A percentile compares a stretch with the other conserved stretches of the same genome.
Conservation (phyloP, 2,329 filamentous ascomycete species). For the Macrophomina phaseolina region DNA sequence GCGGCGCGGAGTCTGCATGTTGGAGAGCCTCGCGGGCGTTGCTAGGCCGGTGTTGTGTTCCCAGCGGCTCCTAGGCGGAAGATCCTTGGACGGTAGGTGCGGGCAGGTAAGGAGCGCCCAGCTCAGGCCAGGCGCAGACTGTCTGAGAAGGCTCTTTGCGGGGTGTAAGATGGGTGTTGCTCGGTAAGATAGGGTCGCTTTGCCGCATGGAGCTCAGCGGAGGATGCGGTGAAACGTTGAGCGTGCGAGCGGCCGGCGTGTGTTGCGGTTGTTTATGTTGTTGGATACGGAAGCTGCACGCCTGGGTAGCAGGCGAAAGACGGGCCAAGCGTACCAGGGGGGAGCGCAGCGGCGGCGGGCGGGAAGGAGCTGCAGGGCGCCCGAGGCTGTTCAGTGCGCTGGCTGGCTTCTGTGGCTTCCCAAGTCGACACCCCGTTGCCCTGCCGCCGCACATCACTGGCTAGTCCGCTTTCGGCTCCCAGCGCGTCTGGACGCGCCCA, state of each 20-base stretch:
- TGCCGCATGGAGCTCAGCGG: conserved; percentile 13
- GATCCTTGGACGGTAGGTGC: neutral
- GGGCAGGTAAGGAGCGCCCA: conserved; percentile 24
- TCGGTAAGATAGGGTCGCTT: conserved; percentile 18
- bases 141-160: conserved; percentile 10
- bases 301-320: neutral
- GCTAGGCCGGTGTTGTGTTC: conserved; percentile 12
- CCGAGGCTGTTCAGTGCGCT: neutral
- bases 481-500: neutral
- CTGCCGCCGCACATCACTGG: neutral
- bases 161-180: conserved; percentile 15
- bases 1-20: conserved; percentile 45
- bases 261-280: conserved; percentile 21
- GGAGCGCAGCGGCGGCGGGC: neutral
- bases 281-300: conserved; percentile 1
- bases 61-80: conserved; percentile 8
- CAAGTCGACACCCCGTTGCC: neutral
- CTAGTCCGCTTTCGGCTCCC: neutral
- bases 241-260: neutral
- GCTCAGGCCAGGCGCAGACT: conserved; percentile 5
- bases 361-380: conserved; percentile 19
- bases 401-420: no score
- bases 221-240: conserved; percentile 12
- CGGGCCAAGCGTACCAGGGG: conserved; percentile 12
- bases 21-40: conserved; percentile 2